Base-by-base conservation (phyloP, 2,329 filamentous ascomycete genomes). In the Rhynchosporium agropyri region DNA sequence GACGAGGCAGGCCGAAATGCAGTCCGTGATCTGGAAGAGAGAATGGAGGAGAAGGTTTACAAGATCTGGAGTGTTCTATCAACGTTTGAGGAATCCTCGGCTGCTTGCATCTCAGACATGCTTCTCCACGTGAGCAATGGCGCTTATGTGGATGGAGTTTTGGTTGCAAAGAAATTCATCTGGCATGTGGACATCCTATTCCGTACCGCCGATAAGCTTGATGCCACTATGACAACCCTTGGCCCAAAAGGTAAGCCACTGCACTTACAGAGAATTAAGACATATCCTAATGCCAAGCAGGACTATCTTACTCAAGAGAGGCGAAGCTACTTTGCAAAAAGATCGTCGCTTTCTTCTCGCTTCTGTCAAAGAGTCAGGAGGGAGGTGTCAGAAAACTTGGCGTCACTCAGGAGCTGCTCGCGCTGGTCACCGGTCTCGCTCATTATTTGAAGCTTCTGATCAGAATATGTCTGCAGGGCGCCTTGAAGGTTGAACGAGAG, bases 301-400 rank as follows among this genome's bases (percentile, higher is more conserved):
- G 90, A 66, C 83, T 99, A 65, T 91, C 92, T 9, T 99, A 98
- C 74, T 90, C 90, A 20, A 88, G 95, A 72, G 95, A 99, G 79
- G 91, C 95, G n/a, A 99, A 99, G 77, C 83, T 99, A 57, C 85
- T 99, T n/a, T 99, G 95, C 81, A 99, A 99, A 78, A 99, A 99
- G 77, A 96, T 99, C 60, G 95, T 99, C 5, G 91, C 94, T 31
- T 99, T 99, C 80, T 99, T 99, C 76, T 92, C 92, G 12, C 81
- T 99, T 20, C 82, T 99, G 8, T 96, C 94, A 5, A 97, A 97
- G 76, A 95, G 93, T 1, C 94, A 98, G 74, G 93, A 97, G 73
- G 91, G 88, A 8, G 91, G 89, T n/a, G 87, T 91, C 43, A 85
- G 91, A 63, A 95, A 97, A 74, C 85, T 98, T 48, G 95, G 95